phyloP scores from a whole-genome alignment of 1,139 yeast species.

The Debaryomycetaceae sp. region DNA sequence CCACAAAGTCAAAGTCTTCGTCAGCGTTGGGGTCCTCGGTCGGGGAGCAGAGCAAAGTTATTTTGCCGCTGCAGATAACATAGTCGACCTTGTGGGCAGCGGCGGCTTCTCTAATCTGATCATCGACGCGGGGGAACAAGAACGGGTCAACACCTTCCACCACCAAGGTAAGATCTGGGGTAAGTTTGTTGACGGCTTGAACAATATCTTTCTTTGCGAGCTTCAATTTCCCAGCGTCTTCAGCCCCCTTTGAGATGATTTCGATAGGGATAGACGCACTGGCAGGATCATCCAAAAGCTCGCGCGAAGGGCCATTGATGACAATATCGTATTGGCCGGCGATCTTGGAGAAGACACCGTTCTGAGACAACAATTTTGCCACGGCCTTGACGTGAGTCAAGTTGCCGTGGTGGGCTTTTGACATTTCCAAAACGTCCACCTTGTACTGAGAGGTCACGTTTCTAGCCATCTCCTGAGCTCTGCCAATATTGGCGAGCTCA shows the following conservation, averaged over 20 bases:
- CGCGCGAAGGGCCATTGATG: constrained; percentile 39
- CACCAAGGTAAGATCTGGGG: constrained; percentile 54
- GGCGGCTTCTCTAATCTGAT: constrained; percentile 34
- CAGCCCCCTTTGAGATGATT: constrained; percentile 23
- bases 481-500: constrained; percentile 37
- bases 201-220: constrained; percentile 57
- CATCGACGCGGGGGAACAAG: constrained; percentile 43
- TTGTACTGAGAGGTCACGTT: constrained; percentile 38
- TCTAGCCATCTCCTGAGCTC: constrained; percentile 52
- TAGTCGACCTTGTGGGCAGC: constrained; percentile 40
- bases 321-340: constrained; percentile 38
- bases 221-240: constrained; percentile 21
- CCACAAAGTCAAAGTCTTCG: constrained; percentile 28
- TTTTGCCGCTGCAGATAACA: constrained; percentile 38
- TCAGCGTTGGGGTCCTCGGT: constrained; percentile 10
- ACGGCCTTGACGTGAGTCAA: constrained; percentile 64
- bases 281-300: constrained; percentile 1
- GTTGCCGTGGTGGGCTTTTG: constrained; percentile 80
- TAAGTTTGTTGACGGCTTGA: constrained; percentile 55
- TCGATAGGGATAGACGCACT: constrained; percentile 28
- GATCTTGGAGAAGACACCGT: constrained; percentile 37
- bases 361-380: constrained; percentile 51
- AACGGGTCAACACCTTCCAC: constrained; percentile 63
- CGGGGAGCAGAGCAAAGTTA: constrained; percentile 27
- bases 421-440: constrained; percentile 67